Evolutionary conservation across 176 grass and related monocot species (phyloP).

Genomic region (Avena atlantica): DNA sequence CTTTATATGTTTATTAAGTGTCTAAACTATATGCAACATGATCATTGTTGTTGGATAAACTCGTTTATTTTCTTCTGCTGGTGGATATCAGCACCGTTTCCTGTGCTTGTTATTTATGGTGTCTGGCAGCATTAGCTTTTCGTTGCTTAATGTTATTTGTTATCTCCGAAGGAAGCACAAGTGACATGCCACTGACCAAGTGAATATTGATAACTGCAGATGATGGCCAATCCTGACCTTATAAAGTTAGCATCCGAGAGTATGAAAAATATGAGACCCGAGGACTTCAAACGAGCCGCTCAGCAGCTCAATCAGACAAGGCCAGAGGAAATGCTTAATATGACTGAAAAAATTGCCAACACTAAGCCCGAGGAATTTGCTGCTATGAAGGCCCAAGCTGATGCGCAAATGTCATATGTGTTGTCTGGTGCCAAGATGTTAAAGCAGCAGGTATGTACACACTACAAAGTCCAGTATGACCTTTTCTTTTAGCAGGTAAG

Average conservation of each 20-base stretch:
- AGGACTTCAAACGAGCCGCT: slow-evolving; percentile 83
- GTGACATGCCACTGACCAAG: neutral
- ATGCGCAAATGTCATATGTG: slow-evolving; percentile 77
- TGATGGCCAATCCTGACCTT: slow-evolving; percentile 93
- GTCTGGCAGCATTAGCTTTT: neutral
- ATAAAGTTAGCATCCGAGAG: slow-evolving; percentile 82
- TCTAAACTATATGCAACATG: slow-evolving; percentile 33
- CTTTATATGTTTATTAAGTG: neutral
- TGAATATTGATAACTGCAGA: slow-evolving; percentile 49
- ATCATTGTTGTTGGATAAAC: neutral
- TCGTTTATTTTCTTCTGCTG: neutral
- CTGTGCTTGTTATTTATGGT: neutral
- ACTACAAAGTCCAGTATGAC: neutral
- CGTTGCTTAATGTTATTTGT: neutral
- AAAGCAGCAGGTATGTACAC: slow-evolving; percentile 74
- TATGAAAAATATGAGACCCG: slow-evolving; percentile 90
- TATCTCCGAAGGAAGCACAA: neutral
- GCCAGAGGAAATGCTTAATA: slow-evolving; percentile 88
- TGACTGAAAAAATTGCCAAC: slow-evolving; percentile 79
- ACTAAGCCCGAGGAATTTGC: slow-evolving; percentile 85
- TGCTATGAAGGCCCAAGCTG: slow-evolving; percentile 82
- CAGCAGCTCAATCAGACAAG: slow-evolving; percentile 77
- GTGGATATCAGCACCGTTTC: neutral
- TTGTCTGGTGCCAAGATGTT: slow-evolving; percentile 79
- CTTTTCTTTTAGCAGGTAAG: neutral